Conservation (phyloP, 2,329 filamentous ascomycete species). For the Colletotrichum costaricense region DNA sequence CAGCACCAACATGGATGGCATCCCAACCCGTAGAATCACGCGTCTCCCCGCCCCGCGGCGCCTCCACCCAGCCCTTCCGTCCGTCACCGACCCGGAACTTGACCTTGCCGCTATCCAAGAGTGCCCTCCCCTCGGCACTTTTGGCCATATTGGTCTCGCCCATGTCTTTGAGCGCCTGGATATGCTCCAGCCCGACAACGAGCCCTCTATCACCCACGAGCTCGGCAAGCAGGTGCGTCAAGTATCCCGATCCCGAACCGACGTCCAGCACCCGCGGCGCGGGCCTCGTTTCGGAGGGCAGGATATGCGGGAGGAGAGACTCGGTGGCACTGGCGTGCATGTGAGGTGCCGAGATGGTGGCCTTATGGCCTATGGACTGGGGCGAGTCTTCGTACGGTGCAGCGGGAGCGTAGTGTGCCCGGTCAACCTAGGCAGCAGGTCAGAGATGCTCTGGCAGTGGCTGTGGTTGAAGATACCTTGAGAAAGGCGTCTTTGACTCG, state of each 20-base stretch:
- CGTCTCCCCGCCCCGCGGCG: conserved; percentile 54
- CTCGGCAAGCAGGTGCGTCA: conserved; percentile 89
- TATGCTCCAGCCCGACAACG: conserved; percentile 82
- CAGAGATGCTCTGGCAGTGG: background rate
- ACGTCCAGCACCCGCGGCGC: conserved; percentile 75
- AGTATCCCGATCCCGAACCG: conserved; percentile 82
- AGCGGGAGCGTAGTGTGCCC: conserved; percentile 82
- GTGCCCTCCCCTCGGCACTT: conserved; percentile 63
- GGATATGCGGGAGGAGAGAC: conserved; percentile 58
- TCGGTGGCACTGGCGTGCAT: conserved; percentile 69
- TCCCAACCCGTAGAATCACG: conserved; percentile 75
- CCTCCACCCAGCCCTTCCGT: conserved; percentile 70
- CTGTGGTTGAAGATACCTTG: conserved; percentile 56
- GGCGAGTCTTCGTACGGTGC: conserved; percentile 74
- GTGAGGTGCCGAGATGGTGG: conserved; percentile 70
- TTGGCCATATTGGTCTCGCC: conserved; percentile 75
- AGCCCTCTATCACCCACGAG: conserved; percentile 66
- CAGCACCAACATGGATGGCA: conserved; percentile 95
- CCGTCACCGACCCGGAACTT: conserved; percentile 82
- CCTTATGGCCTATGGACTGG: conserved; percentile 64
- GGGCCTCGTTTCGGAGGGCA: conserved; percentile 46
- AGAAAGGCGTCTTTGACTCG: conserved; percentile 85
- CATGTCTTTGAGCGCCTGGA: conserved; percentile 70
- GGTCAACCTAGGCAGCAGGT: conserved; percentile 74
- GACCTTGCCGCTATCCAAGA: conserved; percentile 75